A percentile compares a stretch with the other conserved stretches of the same genome.
Conservation (phyloP, 495 filamentous ascomycete species). For the Talaromyces trachyspermus region DNA sequence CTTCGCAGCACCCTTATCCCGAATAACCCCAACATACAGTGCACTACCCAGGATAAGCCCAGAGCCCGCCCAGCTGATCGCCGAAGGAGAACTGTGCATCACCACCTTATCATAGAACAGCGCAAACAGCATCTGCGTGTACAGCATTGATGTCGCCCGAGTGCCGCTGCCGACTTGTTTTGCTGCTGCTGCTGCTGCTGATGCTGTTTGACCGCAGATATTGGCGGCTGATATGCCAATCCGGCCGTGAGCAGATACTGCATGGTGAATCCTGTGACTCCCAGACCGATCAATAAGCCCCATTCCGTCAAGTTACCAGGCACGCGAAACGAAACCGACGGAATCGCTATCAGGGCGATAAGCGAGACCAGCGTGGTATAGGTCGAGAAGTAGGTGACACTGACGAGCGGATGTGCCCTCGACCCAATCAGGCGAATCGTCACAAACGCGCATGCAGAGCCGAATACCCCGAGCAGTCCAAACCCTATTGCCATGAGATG, state of each 20-base stretch:
- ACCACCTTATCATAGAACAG: conserved; percentile 72
- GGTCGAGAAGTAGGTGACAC: conserved; percentile 76
- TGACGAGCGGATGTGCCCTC: conserved; percentile 75
- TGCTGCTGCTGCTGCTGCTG: neutral
- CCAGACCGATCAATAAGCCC: conserved; percentile 60
- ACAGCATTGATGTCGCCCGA: conserved; percentile 81
- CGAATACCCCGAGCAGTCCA: conserved; percentile 74
- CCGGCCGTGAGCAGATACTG: conserved; percentile 85
- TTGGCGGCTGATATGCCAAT: conserved; percentile 54
- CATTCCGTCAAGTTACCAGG: conserved; percentile 60
- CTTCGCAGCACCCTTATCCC: conserved; percentile 18
- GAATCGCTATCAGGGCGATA: conserved; percentile 49
- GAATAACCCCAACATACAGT: conserved; percentile 62
- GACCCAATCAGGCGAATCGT: conserved; percentile 79
- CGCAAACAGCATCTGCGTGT: conserved; percentile 89
- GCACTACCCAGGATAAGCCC: conserved; percentile 74
- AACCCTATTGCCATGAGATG: conserved; percentile 66
- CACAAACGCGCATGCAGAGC: conserved; percentile 69
- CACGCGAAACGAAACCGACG: conserved; percentile 53
- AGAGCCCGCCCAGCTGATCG: conserved; percentile 63
- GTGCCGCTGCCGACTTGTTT: conserved; percentile 37
- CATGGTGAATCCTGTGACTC: conserved; percentile 72
- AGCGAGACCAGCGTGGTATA: conserved; percentile 62
- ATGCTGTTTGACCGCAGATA: conserved; percentile 1
- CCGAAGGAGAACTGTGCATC: conserved; percentile 62